Conservation (phyloP, 1,139 yeast genomes). For the Arxiozyma slooffiae region DNA sequence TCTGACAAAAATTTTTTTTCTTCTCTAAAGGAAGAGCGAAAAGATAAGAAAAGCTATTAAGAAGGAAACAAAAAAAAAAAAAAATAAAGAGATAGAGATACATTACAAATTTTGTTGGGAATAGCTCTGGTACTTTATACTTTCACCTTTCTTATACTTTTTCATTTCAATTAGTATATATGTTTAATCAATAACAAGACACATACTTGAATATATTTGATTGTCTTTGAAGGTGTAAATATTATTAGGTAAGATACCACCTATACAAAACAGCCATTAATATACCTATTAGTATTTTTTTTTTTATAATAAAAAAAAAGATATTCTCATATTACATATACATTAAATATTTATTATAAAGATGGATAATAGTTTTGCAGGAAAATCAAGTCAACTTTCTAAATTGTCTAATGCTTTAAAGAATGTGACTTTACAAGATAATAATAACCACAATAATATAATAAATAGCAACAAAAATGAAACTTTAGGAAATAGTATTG, state of each 20-base stretch:
- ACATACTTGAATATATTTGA: background rate
- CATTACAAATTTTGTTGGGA: too few species aligned
- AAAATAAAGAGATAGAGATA: too few species aligned
- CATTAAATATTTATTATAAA: background rate
- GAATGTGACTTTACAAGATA: slow-evolving; percentile 24
- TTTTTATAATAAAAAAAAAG: too few species aligned
- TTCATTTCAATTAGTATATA: background rate
- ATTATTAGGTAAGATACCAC: background rate
- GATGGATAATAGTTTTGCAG: slow-evolving; percentile 2
- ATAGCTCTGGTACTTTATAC: too few species aligned
- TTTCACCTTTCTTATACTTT: too few species aligned
- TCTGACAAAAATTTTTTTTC: too few species aligned
- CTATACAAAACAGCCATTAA: background rate
- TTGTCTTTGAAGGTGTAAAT: background rate
- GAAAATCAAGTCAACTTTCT: slow-evolving; percentile 14
- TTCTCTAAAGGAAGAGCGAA: too few species aligned
- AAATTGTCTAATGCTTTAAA: slow-evolving; percentile 27
- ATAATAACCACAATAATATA: slow-evolving; percentile 9
- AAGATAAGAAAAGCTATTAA: too few species aligned
- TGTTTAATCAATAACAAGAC: background rate
- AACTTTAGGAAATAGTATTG: slow-evolving; percentile 7
- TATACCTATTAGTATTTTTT: too few species aligned
- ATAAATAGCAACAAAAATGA: slow-evolving; percentile 10
- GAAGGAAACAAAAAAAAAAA: too few species aligned
- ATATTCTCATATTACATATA: too few species aligned